These are phyloP conservation scores for Tylopilus balloui DNA, from an alignment of 768 basidiomycete species.

Conservation along the genomic window DNA sequence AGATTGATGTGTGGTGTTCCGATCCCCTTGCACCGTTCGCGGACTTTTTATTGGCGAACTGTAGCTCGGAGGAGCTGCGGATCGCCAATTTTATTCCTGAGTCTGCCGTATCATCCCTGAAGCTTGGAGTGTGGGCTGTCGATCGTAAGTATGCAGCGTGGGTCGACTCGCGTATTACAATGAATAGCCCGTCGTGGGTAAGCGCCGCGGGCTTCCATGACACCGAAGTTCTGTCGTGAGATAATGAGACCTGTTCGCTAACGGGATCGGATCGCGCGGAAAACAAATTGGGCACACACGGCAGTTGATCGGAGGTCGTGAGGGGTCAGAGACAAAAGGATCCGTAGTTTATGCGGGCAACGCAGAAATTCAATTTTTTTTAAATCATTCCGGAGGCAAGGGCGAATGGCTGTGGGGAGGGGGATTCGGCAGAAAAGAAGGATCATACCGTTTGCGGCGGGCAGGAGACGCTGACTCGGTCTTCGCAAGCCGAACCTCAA, in stretches of 20 bases:
- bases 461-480: background rate
- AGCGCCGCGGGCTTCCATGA: background rate
- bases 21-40: conserved; percentile 2
- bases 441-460: background rate
- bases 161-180: background rate
- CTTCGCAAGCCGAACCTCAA: background rate
- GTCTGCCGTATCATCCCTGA: background rate
- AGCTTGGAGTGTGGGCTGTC: background rate
- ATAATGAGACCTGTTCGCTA: background rate
- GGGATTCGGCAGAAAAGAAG: background rate
- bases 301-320: conserved; percentile 1
- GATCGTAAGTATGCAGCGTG: conserved; percentile 3
- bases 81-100: conserved; percentile 12
- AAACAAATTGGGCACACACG: background rate
- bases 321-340: background rate
- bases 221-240: background rate
- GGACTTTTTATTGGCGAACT: conserved; percentile 3
- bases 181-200: background rate
- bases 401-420: background rate
- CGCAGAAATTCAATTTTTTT: background rate
- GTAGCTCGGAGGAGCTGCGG: conserved; percentile 5
- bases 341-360: background rate
- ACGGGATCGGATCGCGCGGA: conserved; percentile 15
- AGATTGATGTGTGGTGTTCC: background rate
- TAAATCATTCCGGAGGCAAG: background rate